phyloP scores from a whole-genome alignment of 768 basidiomycete species.

The Porphyrellus cyaneotinctus region DNA sequence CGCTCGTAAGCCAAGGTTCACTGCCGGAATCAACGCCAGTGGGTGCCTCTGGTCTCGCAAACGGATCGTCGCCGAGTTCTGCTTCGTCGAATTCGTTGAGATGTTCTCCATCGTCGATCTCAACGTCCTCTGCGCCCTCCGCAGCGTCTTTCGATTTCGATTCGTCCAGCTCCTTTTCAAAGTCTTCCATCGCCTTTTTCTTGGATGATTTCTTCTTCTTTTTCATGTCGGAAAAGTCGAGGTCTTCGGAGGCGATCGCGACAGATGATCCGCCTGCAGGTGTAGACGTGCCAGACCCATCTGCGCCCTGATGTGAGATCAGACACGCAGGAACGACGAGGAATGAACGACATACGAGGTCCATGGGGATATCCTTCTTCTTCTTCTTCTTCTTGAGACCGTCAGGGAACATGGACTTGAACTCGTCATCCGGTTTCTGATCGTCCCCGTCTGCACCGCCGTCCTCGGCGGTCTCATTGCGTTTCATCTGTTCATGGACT shows the following conservation, averaged over 20 bases:
- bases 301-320: constrained; percentile 44
- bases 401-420: constrained; percentile 76
- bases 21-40: constrained; percentile 67
- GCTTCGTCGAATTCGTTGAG: constrained; percentile 70
- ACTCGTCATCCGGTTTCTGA: constrained; percentile 66
- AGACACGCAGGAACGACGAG: neutral
- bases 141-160: constrained; percentile 63
- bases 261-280: constrained; percentile 41
- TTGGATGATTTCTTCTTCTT: constrained; percentile 94
- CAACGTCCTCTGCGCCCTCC: constrained; percentile 53
- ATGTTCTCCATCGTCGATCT: constrained; percentile 58
- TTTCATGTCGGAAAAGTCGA: constrained; percentile 95
- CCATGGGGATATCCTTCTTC: constrained; percentile 86
- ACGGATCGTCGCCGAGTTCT: constrained; percentile 88
- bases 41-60: constrained; percentile 55
- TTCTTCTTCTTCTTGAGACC: constrained; percentile 93
- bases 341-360: constrained; percentile 50
- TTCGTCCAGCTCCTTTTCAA: constrained; percentile 86
- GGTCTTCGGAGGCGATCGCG: constrained; percentile 58
- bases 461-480: constrained; percentile 36
- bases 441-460: constrained; percentile 34
- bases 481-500: constrained; percentile 70
- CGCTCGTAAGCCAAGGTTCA: constrained; percentile 88
- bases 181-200: constrained; percentile 89
- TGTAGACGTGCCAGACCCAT: constrained; percentile 64